Evolutionary conservation across 78 protist species (phyloP), one percentile per base, ranked within the genome.

Genomic region (Planoprotostelium fungivorum): DNA sequence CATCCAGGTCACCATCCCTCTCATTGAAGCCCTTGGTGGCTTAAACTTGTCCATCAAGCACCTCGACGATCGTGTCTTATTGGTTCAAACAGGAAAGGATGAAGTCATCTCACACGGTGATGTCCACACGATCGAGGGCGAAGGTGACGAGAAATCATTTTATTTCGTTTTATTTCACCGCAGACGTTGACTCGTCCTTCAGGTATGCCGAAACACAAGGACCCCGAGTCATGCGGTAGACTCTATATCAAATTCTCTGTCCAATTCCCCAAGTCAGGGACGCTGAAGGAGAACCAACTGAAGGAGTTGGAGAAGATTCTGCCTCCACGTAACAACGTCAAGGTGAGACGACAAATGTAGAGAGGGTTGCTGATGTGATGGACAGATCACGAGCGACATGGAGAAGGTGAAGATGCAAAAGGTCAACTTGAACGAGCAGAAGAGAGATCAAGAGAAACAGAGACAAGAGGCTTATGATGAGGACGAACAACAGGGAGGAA

Each of bases 121-220:
- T 51, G 5, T 51, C 73, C 90, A 97, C 37, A 38, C 91, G 84
- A 89, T 96, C 73, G 92, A 36, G 89, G n/a, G 91, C 1, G 39
- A 34, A 36, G 94, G 95, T 0, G 97, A 86, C 25, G 31, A 31
- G 38, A 93, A 88, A 36, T 97, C 84, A 90, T 97, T 87, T 86
- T n/a, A n/a, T n/a, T n/a, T n/a, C n/a, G n/a, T n/a, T n/a, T n/a
- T n/a, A n/a, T n/a, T n/a, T n/a, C n/a, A n/a, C n/a, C n/a, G n/a
- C n/a, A n/a, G n/a, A n/a, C n/a, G n/a, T n/a, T 91, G 16, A 92
- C 98, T 86, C 39, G 87, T 36, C 89, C 92, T 89, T 99, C 98
- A 93, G 99, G 99, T 88, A 97, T 99, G 99, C 99, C 99, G 38
- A 87, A 88, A 34, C 92, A 96, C 94, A 89, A 88, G 87, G 35